These are phyloP conservation scores for Cardamine occulta DNA, from an alignment of 345 rosid genomes.

Conservation along the genomic window DNA sequence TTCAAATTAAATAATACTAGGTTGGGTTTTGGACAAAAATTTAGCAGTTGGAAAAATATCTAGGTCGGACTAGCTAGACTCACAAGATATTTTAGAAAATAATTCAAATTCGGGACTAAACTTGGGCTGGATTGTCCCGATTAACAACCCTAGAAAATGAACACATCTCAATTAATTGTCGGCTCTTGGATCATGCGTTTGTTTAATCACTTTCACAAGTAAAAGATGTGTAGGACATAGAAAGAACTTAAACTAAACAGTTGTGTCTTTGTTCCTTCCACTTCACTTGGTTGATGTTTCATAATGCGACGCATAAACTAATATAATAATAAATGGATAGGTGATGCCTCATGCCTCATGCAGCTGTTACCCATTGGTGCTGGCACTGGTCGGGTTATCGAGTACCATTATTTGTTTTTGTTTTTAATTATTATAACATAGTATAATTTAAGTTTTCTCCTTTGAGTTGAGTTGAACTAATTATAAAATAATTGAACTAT, in stretches of 20 bases:
- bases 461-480: conserved; percentile 2
- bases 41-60: no score
- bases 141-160: conserved; percentile 34
- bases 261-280: conserved; percentile 26
- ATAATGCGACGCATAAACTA: conserved; percentile 34
- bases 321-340: conserved; percentile 26
- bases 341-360: conserved; percentile 16
- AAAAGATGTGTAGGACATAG: conserved; percentile 33
- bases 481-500: conserved; percentile 11
- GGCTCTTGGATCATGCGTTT: conserved; percentile 34
- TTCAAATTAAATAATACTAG: neutral
- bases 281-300: conserved; percentile 38
- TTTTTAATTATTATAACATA: neutral
- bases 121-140: conserved; percentile 27
- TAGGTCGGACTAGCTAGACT: neutral
- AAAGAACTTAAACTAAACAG: conserved; percentile 35
- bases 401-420: conserved; percentile 23
- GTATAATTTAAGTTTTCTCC: neutral
- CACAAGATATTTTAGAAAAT: conserved; percentile 14
- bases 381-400: conserved; percentile 35
- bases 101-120: conserved; percentile 16
- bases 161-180: conserved; percentile 36
- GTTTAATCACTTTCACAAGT: conserved; percentile 35
- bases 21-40: neutral
- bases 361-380: conserved; percentile 36